These are phyloP conservation scores for Yamadazyma kitorensis DNA, from an alignment of 805 yeast genomes.

Conservation along the genomic window DNA sequence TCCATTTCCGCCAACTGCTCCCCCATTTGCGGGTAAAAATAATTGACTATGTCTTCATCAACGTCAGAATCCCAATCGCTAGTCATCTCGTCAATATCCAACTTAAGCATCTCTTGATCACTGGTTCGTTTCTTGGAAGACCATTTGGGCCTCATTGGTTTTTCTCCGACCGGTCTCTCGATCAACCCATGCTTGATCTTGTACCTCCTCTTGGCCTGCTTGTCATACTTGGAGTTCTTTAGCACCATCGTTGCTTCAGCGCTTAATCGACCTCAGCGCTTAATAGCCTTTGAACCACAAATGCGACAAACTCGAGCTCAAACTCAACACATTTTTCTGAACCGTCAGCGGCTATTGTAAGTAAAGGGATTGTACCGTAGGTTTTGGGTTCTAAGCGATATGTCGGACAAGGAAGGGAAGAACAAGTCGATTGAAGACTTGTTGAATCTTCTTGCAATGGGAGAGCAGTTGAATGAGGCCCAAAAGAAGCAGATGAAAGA, in stretches of 20 bases:
- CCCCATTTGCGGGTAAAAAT: constrained; percentile 39
- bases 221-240: constrained; percentile 44
- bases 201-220: constrained; percentile 37
- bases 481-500: constrained; percentile 78
- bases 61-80: constrained; percentile 37
- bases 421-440: constrained; percentile 52
- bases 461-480: constrained; percentile 51
- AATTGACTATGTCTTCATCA: constrained; percentile 39
- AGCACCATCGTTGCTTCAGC: too few relatives aligned
- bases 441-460: constrained; percentile 50
- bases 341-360: too few relatives aligned
- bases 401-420: constrained; percentile 7
- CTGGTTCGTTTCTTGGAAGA: constrained; percentile 23
- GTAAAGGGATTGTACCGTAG: too few relatives aligned
- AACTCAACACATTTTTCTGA: constrained; percentile 3
- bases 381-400: too few relatives aligned
- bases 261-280: too few relatives aligned
- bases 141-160: constrained; percentile 29
- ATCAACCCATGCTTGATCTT: constrained; percentile 40
- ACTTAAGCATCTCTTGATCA: constrained; percentile 16
- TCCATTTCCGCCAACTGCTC: constrained; percentile 25
- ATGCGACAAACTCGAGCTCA: too few relatives aligned
- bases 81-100: constrained; percentile 31
- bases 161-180: constrained; percentile 11
- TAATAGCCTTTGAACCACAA: too few relatives aligned